Percentiles rank a stretch among this genome's conserved stretches.
phyloP scores from a whole-genome alignment of 2,329 filamentous ascomycete genomes.

The Neofusicoccum umdonicola region DNA sequence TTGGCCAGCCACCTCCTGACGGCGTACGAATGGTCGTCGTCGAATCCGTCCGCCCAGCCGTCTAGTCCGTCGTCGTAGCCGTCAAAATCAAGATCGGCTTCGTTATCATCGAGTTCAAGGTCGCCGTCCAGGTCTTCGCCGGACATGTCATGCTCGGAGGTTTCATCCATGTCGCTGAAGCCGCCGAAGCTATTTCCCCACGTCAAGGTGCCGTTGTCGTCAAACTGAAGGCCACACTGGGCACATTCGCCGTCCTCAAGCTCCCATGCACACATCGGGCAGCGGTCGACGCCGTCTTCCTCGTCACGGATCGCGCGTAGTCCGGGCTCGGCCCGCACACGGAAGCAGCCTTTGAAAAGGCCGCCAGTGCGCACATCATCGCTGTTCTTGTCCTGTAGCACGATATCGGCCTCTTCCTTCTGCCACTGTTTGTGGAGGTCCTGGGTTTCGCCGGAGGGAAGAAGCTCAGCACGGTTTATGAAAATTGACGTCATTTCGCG shows the following conservation, averaged over 20 bases:
- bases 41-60: conserved; percentile 31
- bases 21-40: conserved; percentile 24
- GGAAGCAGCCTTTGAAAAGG: conserved; percentile 63
- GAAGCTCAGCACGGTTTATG: conserved; percentile 57
- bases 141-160: conserved; percentile 29
- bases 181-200: conserved; percentile 31
- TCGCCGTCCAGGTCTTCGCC: conserved; percentile 31
- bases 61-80: conserved; percentile 31
- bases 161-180: conserved; percentile 47
- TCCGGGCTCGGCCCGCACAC: conserved; percentile 22
- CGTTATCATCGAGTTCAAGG: conserved; percentile 40
- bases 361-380: conserved; percentile 51
- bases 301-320: conserved; percentile 22
- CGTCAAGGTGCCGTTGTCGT: conserved; percentile 44
- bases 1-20: conserved; percentile 23
- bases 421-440: conserved; percentile 59
- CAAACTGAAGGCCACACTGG: conserved; percentile 53
- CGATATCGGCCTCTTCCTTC: conserved; percentile 57
- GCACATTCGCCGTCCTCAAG: conserved; percentile 59
- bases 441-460: conserved; percentile 62
- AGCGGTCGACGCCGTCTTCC: conserved; percentile 61
- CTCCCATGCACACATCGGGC: conserved; percentile 62
- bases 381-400: conserved; percentile 61
- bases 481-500: conserved; percentile 65
- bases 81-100: conserved; percentile 22